Evolutionary conservation across 2,329 filamentous ascomycete genomes (phyloP), one percentile per base, ranked within the genome.

Genomic region (Diaporthe citriasiana): DNA sequence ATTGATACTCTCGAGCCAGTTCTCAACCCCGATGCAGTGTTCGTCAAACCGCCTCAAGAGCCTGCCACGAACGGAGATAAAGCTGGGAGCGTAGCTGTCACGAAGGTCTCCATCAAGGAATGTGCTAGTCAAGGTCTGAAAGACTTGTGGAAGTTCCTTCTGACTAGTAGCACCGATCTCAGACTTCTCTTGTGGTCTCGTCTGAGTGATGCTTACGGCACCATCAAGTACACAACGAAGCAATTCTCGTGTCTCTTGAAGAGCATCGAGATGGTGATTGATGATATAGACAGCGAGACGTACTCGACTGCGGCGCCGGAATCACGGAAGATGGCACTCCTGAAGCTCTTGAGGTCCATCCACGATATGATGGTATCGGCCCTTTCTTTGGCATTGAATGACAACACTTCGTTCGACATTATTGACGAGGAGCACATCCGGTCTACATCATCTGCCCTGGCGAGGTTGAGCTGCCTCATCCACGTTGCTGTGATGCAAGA

Each of bases 1-100:
- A 98, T 99, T 74, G 95, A 98, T 79, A 97, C 92, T 38, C 85
- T 99, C 47, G 97, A 99, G 79, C 97, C 97, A 5, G 93, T 99
- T 13, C 86, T 99, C 7, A 96, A 98, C 76, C 92, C 93, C 0
- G 85, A 88, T 6, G 87, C 91, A 0, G 89, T 91, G 1, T 85
- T 83, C 70, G 82, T 85, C 40, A 77, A 79, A 5, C 76, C 78
- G 1, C 69, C 78, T 8, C 78, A 30, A 77, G 76, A 2, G 76
- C 77, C 15, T 71, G 56, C 42, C 75, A 77, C 35, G 75, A 78
- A 74, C 38, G 69, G 38, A 22, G 69, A 69, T 4, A 63, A 40
- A 19, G 27, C 33, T n/a, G 76, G 76, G 59, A 77, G 75, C 63
- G 51, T 73, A 76, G 42, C n/a, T 66, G 30, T 33, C 22, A 69